Evolutionary conservation across 2,329 filamentous ascomycete species (phyloP), one percentile per base, ranked within the genome.

Genomic region (Calonectria pauciramosa): DNA sequence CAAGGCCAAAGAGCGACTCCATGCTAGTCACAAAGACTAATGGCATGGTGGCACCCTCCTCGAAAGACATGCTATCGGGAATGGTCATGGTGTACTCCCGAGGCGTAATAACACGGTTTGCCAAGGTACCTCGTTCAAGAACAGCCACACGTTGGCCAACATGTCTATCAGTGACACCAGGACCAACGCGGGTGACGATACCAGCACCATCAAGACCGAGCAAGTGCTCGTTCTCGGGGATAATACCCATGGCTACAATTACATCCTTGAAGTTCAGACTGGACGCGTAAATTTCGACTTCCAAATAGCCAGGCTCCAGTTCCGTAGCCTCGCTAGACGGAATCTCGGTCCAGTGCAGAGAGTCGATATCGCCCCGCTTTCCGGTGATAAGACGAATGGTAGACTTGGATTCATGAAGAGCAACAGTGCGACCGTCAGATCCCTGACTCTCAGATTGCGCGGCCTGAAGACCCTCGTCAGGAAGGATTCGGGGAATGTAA

Each of bases 31-130:
- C 65, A 64, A 77, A 86, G 3, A 82, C 81, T 9, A 83, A 72
- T 0, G 85, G 84, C 28, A 87, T 76, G 0, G 84, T 82, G 4
- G 84, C 84, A 1, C 82, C 86, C 5, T 82, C 80, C 18, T 81
- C 82, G 23, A 85, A 86, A 3, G 73, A 74, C 79, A 88, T 81
- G 32, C 67, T 65, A 10, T 82, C 81, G 0, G 86, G 85, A 11
- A 89, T 71, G 5, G 63, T 59, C 59, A 65, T 65, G 18, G 63
- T 67, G 30, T 67, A 59, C 13, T 67, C 70, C 7, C 59, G 59
- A 59, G 70, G 51, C 26, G 59, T 65, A 3, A 59, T 41, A 30
- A 71, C 38, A 18, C 70, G 70, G 63, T 71, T 71, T 20, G 70
- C 70, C 32, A 65, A 44, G 84, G 16, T 80, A 76, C 78, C 75